Evolutionary conservation across 139 green algal genomes (phyloP).

Genomic region (Micractinium conductrix): DNA sequence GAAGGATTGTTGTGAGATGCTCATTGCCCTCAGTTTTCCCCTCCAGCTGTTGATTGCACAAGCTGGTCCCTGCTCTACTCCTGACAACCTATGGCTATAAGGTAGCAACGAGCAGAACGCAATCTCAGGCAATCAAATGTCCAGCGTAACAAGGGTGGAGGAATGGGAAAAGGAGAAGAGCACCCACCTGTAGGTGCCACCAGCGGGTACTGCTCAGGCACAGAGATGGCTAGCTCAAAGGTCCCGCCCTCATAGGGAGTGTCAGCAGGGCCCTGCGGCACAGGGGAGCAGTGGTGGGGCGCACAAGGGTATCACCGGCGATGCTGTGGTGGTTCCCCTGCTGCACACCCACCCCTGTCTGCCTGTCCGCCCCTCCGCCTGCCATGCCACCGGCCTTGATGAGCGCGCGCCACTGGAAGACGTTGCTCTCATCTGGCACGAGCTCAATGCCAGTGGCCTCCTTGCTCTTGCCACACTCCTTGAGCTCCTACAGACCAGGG

Average conservation of each 20-base stretch:
- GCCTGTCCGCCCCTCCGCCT: background rate
- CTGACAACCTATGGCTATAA: too few species aligned
- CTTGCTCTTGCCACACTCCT: slow-evolving; percentile 54
- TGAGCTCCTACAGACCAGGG: slow-evolving; percentile 71
- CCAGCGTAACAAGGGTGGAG: too few species aligned
- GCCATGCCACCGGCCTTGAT: slow-evolving; percentile 49
- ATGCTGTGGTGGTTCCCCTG: too few species aligned
- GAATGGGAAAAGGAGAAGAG: too few species aligned
- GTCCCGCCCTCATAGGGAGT: slow-evolving; percentile 88
- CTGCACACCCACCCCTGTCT: background rate
- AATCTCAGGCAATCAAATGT: too few species aligned
- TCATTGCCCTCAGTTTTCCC: background rate
- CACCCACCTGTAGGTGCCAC: slow-evolving; percentile 52
- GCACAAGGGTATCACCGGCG: too few species aligned
- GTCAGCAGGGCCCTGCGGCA: slow-evolving; percentile 78
- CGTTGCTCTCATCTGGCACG: slow-evolving; percentile 77
- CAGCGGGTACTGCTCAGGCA: slow-evolving; percentile 94
- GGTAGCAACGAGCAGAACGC: too few species aligned
- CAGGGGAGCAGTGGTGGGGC: background rate
- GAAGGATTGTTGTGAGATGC: too few species aligned
- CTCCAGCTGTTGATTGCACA: background rate
- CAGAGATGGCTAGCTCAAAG: slow-evolving; percentile 84
- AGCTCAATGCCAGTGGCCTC: slow-evolving; percentile 71
- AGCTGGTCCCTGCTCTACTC: background rate
- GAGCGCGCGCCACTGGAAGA: slow-evolving; percentile 75